These are phyloP conservation scores for Picochlorum sp. DNA, from an alignment of 139 green algal genomes.

Conservation along the genomic window DNA sequence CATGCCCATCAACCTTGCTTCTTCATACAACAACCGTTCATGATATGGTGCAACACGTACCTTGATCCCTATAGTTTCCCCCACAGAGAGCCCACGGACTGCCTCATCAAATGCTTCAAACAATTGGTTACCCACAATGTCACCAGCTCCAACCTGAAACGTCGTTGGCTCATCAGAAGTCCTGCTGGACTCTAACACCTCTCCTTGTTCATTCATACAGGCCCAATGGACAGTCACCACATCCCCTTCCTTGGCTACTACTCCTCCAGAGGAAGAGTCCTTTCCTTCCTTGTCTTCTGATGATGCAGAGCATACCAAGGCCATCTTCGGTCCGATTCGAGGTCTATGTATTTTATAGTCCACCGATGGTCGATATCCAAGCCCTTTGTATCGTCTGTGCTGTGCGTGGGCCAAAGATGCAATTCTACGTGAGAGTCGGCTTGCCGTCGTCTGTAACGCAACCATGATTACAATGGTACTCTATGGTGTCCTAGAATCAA, in stretches of 20 bases:
- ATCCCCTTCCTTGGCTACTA: constrained; percentile 43
- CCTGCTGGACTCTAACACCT: constrained; percentile 43
- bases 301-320: too few relatives aligned
- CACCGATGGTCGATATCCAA: too few relatives aligned
- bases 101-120: constrained; percentile 84
- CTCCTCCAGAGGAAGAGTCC: not conserved
- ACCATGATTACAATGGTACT: too few relatives aligned
- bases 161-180: constrained; percentile 41
- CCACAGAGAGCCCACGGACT: constrained; percentile 56
- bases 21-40: too few relatives aligned
- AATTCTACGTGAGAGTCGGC: too few relatives aligned
- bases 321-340: too few relatives aligned
- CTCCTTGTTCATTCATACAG: constrained; percentile 43
- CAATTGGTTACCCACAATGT: constrained; percentile 73
- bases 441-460: too few relatives aligned
- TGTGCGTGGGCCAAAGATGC: too few relatives aligned
- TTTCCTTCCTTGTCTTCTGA: not conserved
- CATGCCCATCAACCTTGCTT: not conserved
- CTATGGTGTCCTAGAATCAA: too few relatives aligned
- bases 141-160: constrained; percentile 77
- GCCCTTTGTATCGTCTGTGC: too few relatives aligned
- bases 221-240: constrained; percentile 49
- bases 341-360: too few relatives aligned
- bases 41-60: constrained; percentile 8
- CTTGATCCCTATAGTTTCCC: constrained; percentile 43